Conservation (phyloP, 768 basidiomycete genomes). For the Austroboletus eburneus region DNA sequence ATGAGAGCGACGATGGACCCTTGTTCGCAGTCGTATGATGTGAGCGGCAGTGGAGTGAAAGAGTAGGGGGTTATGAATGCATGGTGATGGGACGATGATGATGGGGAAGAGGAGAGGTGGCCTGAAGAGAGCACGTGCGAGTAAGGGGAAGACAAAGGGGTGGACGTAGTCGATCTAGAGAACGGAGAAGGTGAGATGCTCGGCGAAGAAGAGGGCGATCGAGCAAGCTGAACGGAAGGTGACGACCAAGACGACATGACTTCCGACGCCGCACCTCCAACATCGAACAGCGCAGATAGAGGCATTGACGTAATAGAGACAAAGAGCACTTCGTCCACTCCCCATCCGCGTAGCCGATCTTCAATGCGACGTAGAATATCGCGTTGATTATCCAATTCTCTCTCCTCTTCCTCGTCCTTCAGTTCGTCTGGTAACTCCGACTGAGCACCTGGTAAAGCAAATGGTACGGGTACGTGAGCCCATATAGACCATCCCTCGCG, state of each 20-base stretch:
- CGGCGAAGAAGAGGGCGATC: slow-evolving; percentile 28
- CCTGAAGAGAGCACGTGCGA: slow-evolving; percentile 22
- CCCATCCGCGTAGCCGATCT: slow-evolving; percentile 59
- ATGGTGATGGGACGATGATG: slow-evolving; percentile 24
- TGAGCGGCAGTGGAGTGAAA: slow-evolving; percentile 27
- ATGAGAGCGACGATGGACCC: slow-evolving; percentile 23
- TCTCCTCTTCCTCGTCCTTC: slow-evolving; percentile 29
- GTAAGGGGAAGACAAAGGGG: slow-evolving; percentile 31
- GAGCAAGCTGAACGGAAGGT: slow-evolving; percentile 22
- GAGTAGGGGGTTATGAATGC: slow-evolving; percentile 29
- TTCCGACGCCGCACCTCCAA: slow-evolving; percentile 18
- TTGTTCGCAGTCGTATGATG: slow-evolving; percentile 26
- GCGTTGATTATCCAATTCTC: slow-evolving; percentile 38
- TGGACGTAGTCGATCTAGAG: slow-evolving; percentile 28
- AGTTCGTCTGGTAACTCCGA: slow-evolving; percentile 35
- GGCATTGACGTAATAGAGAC: slow-evolving; percentile 31
- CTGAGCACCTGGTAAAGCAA: slow-evolving; percentile 28
- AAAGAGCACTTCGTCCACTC: slow-evolving; percentile 75
- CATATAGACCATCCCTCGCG: slow-evolving; percentile 67
- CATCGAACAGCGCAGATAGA: slow-evolving; percentile 21
- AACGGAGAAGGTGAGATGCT: slow-evolving; percentile 33
- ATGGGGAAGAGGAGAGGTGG: slow-evolving; percentile 21
- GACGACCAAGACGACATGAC: slow-evolving; percentile 20
- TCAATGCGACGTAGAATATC: slow-evolving; percentile 45
- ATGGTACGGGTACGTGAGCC: slow-evolving; percentile 54